phyloP scores from a whole-genome alignment of 2,329 filamentous ascomycete genomes.

The Curvularia sp. region DNA sequence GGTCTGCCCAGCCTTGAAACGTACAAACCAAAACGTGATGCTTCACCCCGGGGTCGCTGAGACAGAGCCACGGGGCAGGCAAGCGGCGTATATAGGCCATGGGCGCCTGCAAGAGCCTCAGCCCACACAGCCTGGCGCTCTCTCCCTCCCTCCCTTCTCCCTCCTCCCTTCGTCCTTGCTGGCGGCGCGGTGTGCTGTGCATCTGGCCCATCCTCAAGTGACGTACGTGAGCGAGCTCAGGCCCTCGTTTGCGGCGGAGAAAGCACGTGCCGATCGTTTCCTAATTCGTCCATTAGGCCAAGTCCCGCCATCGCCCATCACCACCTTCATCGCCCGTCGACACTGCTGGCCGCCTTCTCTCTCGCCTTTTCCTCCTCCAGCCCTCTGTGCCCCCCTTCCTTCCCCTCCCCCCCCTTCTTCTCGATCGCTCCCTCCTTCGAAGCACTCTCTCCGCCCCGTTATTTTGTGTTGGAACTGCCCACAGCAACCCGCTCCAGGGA shows the following conservation, averaged over 20 bases:
- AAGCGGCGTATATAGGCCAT: conserved; percentile 19
- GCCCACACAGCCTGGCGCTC: conserved; percentile 14
- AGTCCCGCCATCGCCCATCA: conserved; percentile 30
- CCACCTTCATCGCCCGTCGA: conserved; percentile 23
- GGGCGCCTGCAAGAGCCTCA: conserved; percentile 17
- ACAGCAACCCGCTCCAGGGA: conserved; percentile 45
- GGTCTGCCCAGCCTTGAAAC: conserved; percentile 30
- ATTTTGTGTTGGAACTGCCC: conserved; percentile 41
- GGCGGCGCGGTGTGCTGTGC: conserved; percentile 25
- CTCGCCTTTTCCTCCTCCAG: conserved; percentile 21
- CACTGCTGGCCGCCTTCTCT: conserved; percentile 25
- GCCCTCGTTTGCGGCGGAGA: conserved; percentile 34
- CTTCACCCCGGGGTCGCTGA: conserved; percentile 34
- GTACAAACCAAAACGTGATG: conserved; percentile 29
- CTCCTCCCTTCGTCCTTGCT: not conserved
- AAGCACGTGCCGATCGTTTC: conserved; percentile 37
- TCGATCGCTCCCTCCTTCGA: conserved; percentile 50
- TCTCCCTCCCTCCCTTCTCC: conserved; percentile 9
- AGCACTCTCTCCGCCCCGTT: conserved; percentile 47
- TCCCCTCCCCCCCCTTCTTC: conserved; percentile 31
- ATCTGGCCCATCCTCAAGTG: conserved; percentile 28
- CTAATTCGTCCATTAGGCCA: conserved; percentile 28
- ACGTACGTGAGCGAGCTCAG: conserved; percentile 35
- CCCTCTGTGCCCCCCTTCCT: conserved; percentile 21
- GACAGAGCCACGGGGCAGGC: conserved; percentile 19